These are phyloP conservation scores for Tolypocladium ophioglossoides DNA, from an alignment of 2,329 filamentous ascomycete genomes.

Conservation along the genomic window DNA sequence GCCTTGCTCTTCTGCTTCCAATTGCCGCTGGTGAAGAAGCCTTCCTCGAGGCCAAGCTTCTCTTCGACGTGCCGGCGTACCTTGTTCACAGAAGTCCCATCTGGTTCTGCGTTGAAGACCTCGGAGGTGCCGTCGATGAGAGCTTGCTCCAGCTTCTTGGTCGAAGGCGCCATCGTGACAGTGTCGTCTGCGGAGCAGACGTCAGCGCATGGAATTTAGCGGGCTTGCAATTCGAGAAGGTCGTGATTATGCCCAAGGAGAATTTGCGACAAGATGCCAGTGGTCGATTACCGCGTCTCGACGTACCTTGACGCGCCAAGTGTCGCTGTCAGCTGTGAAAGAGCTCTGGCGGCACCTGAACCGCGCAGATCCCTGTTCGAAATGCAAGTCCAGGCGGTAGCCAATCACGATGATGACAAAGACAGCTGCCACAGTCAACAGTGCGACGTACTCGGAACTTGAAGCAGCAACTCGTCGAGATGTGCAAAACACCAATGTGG, in stretches of 20 bases:
- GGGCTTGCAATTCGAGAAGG: background rate
- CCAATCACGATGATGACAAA: background rate
- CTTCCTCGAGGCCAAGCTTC: conserved; percentile 34
- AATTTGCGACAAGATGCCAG: background rate
- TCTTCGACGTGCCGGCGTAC: conserved; percentile 43
- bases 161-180: conserved; percentile 28
- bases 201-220: background rate
- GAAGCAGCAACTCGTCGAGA: background rate
- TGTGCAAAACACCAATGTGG: background rate
- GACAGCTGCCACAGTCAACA: background rate
- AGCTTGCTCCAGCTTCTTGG: conserved; percentile 31
- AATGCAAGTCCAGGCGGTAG: background rate
- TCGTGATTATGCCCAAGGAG: background rate
- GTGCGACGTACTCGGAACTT: background rate
- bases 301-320: conserved; percentile 7
- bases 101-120: conserved; percentile 32
- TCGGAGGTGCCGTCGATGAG: conserved; percentile 35
- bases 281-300: conserved; percentile 4
- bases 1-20: conserved; percentile 52
- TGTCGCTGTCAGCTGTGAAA: background rate
- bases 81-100: conserved; percentile 44
- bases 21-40: conserved; percentile 35
- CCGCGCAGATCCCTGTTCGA: background rate
- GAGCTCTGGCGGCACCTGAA: background rate
- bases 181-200: background rate